Evolutionary conservation across 2,329 filamentous ascomycete species (phyloP).

Genomic region (Penicillium brasilianum): DNA sequence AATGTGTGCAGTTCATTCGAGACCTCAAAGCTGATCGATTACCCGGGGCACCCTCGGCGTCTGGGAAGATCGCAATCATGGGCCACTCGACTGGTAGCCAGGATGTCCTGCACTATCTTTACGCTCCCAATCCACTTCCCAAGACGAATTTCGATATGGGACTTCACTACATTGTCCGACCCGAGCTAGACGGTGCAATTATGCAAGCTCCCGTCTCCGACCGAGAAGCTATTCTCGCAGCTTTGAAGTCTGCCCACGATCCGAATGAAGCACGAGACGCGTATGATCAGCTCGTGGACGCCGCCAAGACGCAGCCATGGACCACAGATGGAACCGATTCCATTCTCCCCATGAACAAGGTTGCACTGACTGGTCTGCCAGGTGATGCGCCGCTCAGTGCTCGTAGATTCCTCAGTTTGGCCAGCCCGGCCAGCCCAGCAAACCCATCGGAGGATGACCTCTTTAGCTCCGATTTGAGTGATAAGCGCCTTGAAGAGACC

Average conservation of each 20-base stretch:
- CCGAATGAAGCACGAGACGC: constrained; percentile 30
- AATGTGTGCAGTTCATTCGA: constrained; percentile 59
- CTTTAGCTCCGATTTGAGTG: constrained; percentile 78
- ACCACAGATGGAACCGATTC: constrained; percentile 33
- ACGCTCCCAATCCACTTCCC: constrained; percentile 47
- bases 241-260: constrained; percentile 24
- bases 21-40: constrained; percentile 35
- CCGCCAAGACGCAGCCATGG: constrained; percentile 38
- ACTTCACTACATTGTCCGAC: constrained; percentile 47
- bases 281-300: constrained; percentile 42
- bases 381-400: constrained; percentile 58
- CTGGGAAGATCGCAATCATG: constrained; percentile 67
- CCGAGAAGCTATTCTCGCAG: constrained; percentile 63
- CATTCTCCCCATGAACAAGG: constrained; percentile 43
- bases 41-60: constrained; percentile 11
- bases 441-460: constrained; percentile 78
- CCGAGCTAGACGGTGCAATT: constrained; percentile 72
- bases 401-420: constrained; percentile 63
- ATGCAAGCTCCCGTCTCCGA: constrained; percentile 82
- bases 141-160: constrained; percentile 33
- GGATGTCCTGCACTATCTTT: constrained; percentile 69
- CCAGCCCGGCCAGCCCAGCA: constrained; percentile 57
- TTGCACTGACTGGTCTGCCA: constrained; percentile 38
- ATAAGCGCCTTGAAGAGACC: constrained; percentile 62
- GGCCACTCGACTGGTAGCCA: constrained; percentile 73